Percentiles rank a stretch among this genome's conserved stretches.
These are phyloP conservation scores for Pistacia atlantica DNA, from an alignment of 345 rosid genomes.

Conservation along the genomic window DNA sequence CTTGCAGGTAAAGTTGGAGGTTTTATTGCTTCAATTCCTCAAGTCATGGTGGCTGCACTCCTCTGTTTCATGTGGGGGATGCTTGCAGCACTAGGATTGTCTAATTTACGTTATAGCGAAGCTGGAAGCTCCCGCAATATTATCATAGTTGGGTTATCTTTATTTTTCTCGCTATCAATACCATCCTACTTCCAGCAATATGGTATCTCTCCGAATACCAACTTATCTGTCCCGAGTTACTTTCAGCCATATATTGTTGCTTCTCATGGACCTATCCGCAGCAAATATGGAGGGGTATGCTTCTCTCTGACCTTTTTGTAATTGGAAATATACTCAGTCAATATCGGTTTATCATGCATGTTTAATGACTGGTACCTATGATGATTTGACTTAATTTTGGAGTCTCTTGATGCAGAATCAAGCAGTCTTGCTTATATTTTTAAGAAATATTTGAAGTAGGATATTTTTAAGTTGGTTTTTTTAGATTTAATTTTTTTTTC, in stretches of 20 bases:
- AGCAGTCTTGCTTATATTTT: too few relatives aligned
- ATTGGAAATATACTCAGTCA: background rate
- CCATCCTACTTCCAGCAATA: conserved; percentile 98
- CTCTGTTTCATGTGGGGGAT: conserved; percentile 99
- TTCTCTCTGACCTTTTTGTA: conserved; percentile 11
- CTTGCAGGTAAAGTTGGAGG: conserved; percentile 93
- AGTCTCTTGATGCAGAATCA: too few relatives aligned
- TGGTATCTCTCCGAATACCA: conserved; percentile 75
- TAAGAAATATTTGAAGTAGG: too few relatives aligned
- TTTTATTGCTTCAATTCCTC: conserved; percentile 89
- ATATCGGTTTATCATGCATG: too few relatives aligned
- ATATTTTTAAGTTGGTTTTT: too few relatives aligned
- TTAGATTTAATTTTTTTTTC: too few relatives aligned
- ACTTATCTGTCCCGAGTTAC: conserved; percentile 80
- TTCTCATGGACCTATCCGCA: conserved; percentile 86
- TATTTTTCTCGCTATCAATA: conserved; percentile 84
- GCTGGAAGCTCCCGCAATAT: conserved; percentile 98
- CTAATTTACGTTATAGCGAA: conserved; percentile 94
- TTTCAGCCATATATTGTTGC: conserved; percentile 87
- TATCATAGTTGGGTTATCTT: conserved; percentile 84
- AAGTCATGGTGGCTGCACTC: conserved; percentile 97
- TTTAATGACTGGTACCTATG: too few relatives aligned
- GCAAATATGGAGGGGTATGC: conserved; percentile 75
- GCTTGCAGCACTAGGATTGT: conserved; percentile 91
- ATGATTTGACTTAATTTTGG: too few relatives aligned